A percentile compares a stretch with the other conserved stretches of the same genome.
phyloP scores from a whole-genome alignment of 495 filamentous ascomycete genomes.

The Aspergillus diversus region DNA sequence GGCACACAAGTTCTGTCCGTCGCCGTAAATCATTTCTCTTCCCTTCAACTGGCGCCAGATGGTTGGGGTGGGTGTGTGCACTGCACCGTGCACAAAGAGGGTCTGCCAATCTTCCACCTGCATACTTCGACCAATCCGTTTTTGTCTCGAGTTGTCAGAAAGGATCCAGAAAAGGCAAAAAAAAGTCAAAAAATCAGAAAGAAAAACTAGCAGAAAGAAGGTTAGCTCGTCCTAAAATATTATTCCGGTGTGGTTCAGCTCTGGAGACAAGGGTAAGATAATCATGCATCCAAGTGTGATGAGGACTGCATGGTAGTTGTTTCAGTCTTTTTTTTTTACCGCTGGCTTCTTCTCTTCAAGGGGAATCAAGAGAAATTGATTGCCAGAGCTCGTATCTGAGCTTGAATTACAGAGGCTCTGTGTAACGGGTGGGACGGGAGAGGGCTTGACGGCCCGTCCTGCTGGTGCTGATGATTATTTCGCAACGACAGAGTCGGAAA shows the following conservation, averaged over 20 bases:
- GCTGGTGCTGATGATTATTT: too few species aligned
- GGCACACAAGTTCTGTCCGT: too few species aligned
- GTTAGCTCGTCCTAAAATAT: neutral
- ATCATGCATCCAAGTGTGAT: slow-evolving; percentile 20
- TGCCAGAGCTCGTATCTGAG: too few species aligned
- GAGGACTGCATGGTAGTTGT: slow-evolving; percentile 18
- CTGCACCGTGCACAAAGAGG: neutral
- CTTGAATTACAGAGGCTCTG: too few species aligned
- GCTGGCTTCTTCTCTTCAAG: neutral
- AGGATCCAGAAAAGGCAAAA: neutral
- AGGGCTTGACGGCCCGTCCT: too few species aligned
- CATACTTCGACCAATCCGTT: neutral
- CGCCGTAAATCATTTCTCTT: neutral
- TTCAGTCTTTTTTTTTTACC: slow-evolving; percentile 13
- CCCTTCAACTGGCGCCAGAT: neutral
- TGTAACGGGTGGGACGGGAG: too few species aligned
- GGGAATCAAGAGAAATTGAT: too few species aligned
- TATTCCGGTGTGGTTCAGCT: neutral
- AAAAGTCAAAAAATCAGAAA: neutral
- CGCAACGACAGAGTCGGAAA: too few species aligned
- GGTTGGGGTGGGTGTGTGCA: neutral
- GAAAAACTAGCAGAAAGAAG: neutral
- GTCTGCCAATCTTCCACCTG: slow-evolving; percentile 4
- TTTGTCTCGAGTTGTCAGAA: neutral
- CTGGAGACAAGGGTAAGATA: neutral